phyloP scores from a whole-genome alignment of 2,329 filamentous ascomycete species.

The Phaeosphaeriaceae sp. region DNA sequence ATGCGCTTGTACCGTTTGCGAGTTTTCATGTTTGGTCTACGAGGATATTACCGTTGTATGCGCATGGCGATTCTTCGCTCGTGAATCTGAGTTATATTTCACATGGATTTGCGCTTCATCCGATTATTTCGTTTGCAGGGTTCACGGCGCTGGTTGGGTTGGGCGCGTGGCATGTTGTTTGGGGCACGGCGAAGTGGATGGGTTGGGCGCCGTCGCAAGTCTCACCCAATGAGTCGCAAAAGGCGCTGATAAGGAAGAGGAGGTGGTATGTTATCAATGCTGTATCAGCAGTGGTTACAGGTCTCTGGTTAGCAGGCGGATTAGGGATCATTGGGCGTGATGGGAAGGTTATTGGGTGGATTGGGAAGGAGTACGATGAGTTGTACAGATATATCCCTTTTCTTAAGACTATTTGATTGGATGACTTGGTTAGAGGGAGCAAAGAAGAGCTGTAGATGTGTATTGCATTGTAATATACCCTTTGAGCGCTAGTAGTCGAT shows the following conservation, averaged over 20 bases:
- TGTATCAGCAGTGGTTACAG: constrained; percentile 62
- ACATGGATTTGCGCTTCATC: constrained; percentile 81
- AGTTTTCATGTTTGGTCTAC: constrained; percentile 77
- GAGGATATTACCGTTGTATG: constrained; percentile 72
- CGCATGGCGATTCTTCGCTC: constrained; percentile 85
- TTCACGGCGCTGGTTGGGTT: constrained; percentile 72
- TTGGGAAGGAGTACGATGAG: constrained; percentile 79
- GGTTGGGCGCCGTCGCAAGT: constrained; percentile 65
- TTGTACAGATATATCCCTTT: constrained; percentile 69
- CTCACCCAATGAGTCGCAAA: constrained; percentile 56
- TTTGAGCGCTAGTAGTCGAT: constrained; percentile 30
- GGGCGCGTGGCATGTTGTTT: constrained; percentile 78
- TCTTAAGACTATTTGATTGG: constrained; percentile 51
- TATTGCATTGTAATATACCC: constrained; percentile 33
- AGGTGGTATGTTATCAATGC: constrained; percentile 76
- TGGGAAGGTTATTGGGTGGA: constrained; percentile 75
- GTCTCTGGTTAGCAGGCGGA: constrained; percentile 81
- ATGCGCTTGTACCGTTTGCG: constrained; percentile 69
- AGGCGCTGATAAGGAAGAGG: constrained; percentile 63
- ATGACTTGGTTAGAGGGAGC: neutral
- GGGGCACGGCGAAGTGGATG: constrained; percentile 85
- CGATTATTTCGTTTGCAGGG: constrained; percentile 68
- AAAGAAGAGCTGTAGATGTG: neutral
- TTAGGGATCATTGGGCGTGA: constrained; percentile 77
- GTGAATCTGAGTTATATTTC: constrained; percentile 83